Conservation (phyloP, 2,329 filamentous ascomycete genomes). For the Stenocarpella maydis region DNA sequence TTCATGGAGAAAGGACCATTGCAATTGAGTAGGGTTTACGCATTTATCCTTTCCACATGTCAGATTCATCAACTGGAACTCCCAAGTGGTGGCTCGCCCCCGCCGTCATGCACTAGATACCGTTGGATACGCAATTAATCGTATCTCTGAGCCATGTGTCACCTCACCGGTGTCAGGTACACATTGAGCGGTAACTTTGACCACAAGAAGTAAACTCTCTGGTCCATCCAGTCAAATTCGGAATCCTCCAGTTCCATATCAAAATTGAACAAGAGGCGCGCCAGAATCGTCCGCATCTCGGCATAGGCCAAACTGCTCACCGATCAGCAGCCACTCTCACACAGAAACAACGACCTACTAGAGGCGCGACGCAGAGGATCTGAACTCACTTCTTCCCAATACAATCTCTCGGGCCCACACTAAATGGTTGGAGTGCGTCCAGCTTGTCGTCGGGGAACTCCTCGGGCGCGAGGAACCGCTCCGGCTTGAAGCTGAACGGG, state of each 20-base stretch:
- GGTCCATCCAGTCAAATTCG: slow-evolving; percentile 49
- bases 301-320: slow-evolving; percentile 54
- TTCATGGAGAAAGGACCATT: not conserved
- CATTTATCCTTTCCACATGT: too few relatives aligned
- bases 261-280: slow-evolving; percentile 58
- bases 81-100: not conserved
- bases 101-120: not conserved
- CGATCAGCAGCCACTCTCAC: not conserved
- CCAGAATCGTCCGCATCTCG: slow-evolving; percentile 59
- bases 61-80: too few relatives aligned
- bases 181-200: slow-evolving; percentile 49
- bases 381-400: slow-evolving; percentile 56
- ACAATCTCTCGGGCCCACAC: slow-evolving; percentile 57
- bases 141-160: not conserved
- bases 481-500: slow-evolving; percentile 55
- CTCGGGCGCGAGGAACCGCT: slow-evolving; percentile 54
- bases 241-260: slow-evolving; percentile 52
- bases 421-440: slow-evolving; percentile 57
- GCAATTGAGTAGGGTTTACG: not conserved
- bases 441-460: slow-evolving; percentile 52
- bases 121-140: not conserved
- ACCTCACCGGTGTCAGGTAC: slow-evolving; percentile 44
- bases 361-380: too few relatives aligned
- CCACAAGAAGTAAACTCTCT: slow-evolving; percentile 52
- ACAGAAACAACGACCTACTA: not conserved